Base-by-base conservation (phyloP, 83 land plant species). In the Thuja plicata region DNA sequence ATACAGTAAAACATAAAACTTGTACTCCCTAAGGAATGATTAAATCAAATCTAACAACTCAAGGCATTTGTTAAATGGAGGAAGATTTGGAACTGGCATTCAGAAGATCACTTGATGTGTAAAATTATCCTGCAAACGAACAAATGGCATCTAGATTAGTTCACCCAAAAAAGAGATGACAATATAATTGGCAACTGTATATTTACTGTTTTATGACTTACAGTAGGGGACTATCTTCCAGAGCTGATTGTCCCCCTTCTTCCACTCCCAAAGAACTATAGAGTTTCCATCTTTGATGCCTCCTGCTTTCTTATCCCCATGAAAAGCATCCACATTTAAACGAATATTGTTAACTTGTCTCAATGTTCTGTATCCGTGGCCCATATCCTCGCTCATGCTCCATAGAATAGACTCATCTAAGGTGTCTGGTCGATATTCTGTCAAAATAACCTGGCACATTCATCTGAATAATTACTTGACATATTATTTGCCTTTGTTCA, bases 201-300 rank as follows among this genome's bases (percentile, higher is more conserved):
- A 13, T 74, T 34, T 34, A 32, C 78, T 34, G 38, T 74, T 74
- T 35, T 0, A 38, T 21, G 3, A 82, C 71, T 86, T 86, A 86
- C 87, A 94, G 89, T 90, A 90, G 11, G 93, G 96, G 24, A 87
- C 88, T 45, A 95, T 91, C 91, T 94, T 94, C 97, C 96, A 94
- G 15, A 80, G 88, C 90, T 94, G 97, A 89, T 94, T 96, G 15
- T 95, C 96, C 37, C 94, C 96, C 46, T 93, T 91, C 73, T 82
- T 85, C 95, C 95, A 93, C 57, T 89, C 60, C 92, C 92, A 92
- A 4, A 94, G 91, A 45, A 91, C 94, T 66, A 92, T 15, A 71
- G 81, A 70, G 12, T 92, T 91, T 27, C 96, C 96, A 55, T 93
- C 94, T 87, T 92, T 94, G 13, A 96, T 91, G 19, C 97, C 97